Evolutionary conservation across 495 filamentous ascomycete genomes (phyloP), one percentile per base, ranked within the genome.

Genomic region (Hypoxylon crocopeplum): DNA sequence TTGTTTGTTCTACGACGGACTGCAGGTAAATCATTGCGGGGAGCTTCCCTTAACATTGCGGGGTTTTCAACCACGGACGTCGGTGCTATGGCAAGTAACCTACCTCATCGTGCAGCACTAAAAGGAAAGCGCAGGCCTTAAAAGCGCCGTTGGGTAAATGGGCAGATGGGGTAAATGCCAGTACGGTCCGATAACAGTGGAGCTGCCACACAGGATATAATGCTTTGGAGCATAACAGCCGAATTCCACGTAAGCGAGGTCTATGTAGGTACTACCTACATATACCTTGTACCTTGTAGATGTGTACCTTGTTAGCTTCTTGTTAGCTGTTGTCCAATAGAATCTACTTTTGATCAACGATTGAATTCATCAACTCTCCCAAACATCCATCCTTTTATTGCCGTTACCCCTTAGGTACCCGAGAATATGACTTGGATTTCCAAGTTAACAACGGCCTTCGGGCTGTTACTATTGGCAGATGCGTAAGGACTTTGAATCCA

Each of bases 391-490:
- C 24, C 24, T 27, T 27, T 27, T n/a, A n/a, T n/a, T n/a, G n/a
- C n/a, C n/a, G n/a, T n/a, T n/a, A n/a, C n/a, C n/a, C n/a, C n/a
- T n/a, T 21, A 36, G 5, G 3, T 11, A 33, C 24, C n/a, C 15
- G 13, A 42, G 34, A 54, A 61, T 11, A 90, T 90, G 88, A 84
- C 84, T 56, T 86, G 85, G 77, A 68, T 88, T 54, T 86, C 88
- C 24, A 84, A 83, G 54, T 56, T 84, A 27, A 77, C 86, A 41
- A 89, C 86, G 24, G 69, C 81, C 56, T 75, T 90, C 40, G 89
- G 89, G 51, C 73, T 87, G 4, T 51, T 91, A 48, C 75, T 91
- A 46, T 80, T 92, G 7, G 84, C 80, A 10, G 88, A 92, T 70
- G 87, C 88, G 89, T 92, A 83, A 69, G 88, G 19, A 34, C 42